Conservation (phyloP, 2,329 filamentous ascomycete genomes). For the Penicillium sp. region DNA sequence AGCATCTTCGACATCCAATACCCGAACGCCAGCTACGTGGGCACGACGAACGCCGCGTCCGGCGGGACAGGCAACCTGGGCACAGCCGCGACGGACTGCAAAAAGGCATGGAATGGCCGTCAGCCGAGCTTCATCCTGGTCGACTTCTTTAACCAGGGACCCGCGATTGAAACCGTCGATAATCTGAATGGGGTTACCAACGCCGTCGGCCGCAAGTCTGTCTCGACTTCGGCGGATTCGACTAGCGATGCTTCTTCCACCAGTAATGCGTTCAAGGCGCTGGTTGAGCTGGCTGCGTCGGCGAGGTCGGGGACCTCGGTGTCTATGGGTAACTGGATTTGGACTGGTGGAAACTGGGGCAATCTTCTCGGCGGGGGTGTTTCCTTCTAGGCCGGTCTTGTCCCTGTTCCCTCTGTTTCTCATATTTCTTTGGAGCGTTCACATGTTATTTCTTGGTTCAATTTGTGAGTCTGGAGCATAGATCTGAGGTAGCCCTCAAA, state of each 20-base stretch:
- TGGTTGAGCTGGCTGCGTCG: constrained; percentile 39
- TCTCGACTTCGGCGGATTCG: constrained; percentile 30
- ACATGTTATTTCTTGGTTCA: neutral
- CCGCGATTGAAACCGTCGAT: constrained; percentile 69
- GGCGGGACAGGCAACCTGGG: constrained; percentile 56
- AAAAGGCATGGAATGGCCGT: constrained; percentile 55
- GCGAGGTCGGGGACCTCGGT: constrained; percentile 40
- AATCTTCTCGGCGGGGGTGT: constrained; percentile 42
- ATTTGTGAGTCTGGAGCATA: neutral
- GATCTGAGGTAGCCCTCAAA: neutral
- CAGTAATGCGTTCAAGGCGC: constrained; percentile 39
- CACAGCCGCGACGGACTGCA: constrained; percentile 52
- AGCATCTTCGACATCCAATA: constrained; percentile 51
- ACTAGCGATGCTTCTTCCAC: constrained; percentile 31
- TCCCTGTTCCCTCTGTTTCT: neutral
- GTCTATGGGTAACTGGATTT: constrained; percentile 45
- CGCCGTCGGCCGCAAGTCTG: constrained; percentile 44
- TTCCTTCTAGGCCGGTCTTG: constrained; percentile 24
- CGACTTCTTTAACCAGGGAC: constrained; percentile 74
- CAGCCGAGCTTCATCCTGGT: constrained; percentile 73
- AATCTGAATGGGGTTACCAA: constrained; percentile 59
- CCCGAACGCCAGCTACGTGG: constrained; percentile 61
- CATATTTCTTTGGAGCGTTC: neutral
- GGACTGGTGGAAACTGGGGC: constrained; percentile 46
- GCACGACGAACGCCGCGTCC: constrained; percentile 64